Evolutionary conservation across 352 stramenopile species (phyloP).

Genomic region (Nothophytophthora sp.): DNA sequence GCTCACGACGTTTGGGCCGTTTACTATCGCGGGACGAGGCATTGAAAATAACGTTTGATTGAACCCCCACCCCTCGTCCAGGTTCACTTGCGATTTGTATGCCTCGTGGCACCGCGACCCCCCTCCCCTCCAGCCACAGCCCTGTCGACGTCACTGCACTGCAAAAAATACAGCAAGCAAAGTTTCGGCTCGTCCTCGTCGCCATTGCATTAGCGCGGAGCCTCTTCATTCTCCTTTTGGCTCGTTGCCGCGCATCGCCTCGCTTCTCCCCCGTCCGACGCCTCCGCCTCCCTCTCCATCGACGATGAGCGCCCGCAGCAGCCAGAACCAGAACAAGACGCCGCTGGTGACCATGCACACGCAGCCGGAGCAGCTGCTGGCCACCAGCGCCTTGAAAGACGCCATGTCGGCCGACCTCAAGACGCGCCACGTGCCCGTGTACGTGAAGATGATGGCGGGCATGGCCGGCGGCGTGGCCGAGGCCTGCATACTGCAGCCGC

Average conservation of each 20-base stretch:
- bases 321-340: constrained; percentile 6
- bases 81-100: constrained; percentile 2
- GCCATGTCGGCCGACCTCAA: constrained; percentile 74
- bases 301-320: constrained; percentile 20
- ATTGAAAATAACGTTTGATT: constrained; percentile 28
- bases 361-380: constrained; percentile 36
- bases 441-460: constrained; percentile 86
- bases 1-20: constrained; percentile 11
- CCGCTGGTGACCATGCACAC: constrained; percentile 21
- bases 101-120: background rate
- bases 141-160: background rate
- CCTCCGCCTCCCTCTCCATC: background rate
- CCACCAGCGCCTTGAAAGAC: constrained; percentile 79
- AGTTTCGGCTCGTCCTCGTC: constrained; percentile 10
- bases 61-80: background rate
- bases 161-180: constrained; percentile 15
- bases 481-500: constrained; percentile 77
- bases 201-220: constrained; percentile 1
- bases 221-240: constrained; percentile 31
- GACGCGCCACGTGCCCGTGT: constrained; percentile 62
- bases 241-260: constrained; percentile 16
- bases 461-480: constrained; percentile 88
- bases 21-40: no score
- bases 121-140: background rate
- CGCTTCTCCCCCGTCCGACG: background rate